These are phyloP conservation scores for Laetiporus sulphureus DNA, from an alignment of 1,284 basidiomycete species.

Conservation along the genomic window DNA sequence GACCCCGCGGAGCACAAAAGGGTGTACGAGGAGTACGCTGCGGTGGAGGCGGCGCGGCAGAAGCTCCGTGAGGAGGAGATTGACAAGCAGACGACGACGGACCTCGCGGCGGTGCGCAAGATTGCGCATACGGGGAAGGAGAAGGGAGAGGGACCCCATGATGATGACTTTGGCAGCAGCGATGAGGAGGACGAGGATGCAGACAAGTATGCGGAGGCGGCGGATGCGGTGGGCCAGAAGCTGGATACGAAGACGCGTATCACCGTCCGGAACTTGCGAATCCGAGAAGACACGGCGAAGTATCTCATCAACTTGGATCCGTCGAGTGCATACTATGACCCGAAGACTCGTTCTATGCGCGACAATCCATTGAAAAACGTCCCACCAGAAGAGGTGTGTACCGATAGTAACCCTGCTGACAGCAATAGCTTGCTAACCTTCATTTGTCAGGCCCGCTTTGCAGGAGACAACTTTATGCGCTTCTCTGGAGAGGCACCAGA, in stretches of 20 bases:
- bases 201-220: conserved; percentile 95
- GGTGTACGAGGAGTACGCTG: conserved; percentile 92
- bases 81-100: conserved; percentile 92
- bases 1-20: conserved; percentile 81
- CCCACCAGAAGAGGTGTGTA: conserved; percentile 76
- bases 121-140: conserved; percentile 60
- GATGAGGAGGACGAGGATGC: conserved; percentile 94
- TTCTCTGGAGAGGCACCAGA: conserved; percentile 88
- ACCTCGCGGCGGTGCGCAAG: conserved; percentile 54
- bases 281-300: conserved; percentile 98
- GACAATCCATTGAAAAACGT: conserved; percentile 84
- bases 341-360: conserved; percentile 99
- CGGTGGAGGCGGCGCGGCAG: conserved; percentile 86
- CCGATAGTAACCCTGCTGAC: too few relatives aligned
- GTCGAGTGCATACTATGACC: conserved; percentile 97
- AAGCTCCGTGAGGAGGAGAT: conserved; percentile 93
- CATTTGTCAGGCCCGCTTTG: conserved; percentile 68
- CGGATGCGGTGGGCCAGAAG: conserved; percentile 96
- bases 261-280: conserved; percentile 96
- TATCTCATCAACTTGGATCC: conserved; percentile 97
- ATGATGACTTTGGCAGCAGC: conserved; percentile 94
- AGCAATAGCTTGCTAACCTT: too few relatives aligned
- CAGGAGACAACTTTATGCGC: conserved; percentile 94
- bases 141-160: conserved; percentile 60
- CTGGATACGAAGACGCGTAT: conserved; percentile 97